Base-by-base conservation (phyloP, 495 filamentous ascomycete species). In the Xylaria grammica region DNA sequence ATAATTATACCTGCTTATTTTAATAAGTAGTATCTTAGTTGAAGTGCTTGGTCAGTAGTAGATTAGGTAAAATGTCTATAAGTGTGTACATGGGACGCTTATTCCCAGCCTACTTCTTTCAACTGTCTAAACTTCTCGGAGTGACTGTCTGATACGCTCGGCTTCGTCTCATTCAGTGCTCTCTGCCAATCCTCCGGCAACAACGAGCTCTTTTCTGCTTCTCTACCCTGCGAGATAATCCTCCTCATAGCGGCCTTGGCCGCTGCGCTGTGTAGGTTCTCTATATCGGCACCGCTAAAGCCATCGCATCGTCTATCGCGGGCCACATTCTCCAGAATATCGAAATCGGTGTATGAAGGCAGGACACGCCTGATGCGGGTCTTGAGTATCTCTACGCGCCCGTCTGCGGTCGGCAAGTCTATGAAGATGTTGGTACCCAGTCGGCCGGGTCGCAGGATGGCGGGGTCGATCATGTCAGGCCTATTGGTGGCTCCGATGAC, bases 401-500 rank as follows among this genome's bases (percentile, higher is more conserved):
- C 96, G 8, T 86, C 82, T 1, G 87, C 81, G 40, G 86, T 87
- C 0, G 95, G 95, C 4, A 99, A 79, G 74, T 94, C 95, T 51
- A 99, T 91, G 71, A 94, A 97, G 42, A 98, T 85, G 22, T 90
- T 86, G 2, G 91, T 96, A 65, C 94, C 96, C 3, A 99, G 84
- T 45, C 95, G 87, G 13, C 95, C 95, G 0, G 95, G 94, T 2
- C 95, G 88, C 13, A 97, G 85, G 88, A 99, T 97, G 6, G 95
- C 95, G 1, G 91, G 88, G 72, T 99, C 95, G 70, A 99, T 97
- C 72, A 97, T 96, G 70, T 99, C 95, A 2, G 94, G 94, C 1
- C 95, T 79, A 72, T 99, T 99, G 4, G 96, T 97, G 1, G 95
- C 95, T 15, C 92, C 95, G 63, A 99, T 90, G 29, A 99, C 91